These are phyloP conservation scores for Gossypium gossypioides DNA, from an alignment of 441 rosid genomes.

Conservation along the genomic window DNA sequence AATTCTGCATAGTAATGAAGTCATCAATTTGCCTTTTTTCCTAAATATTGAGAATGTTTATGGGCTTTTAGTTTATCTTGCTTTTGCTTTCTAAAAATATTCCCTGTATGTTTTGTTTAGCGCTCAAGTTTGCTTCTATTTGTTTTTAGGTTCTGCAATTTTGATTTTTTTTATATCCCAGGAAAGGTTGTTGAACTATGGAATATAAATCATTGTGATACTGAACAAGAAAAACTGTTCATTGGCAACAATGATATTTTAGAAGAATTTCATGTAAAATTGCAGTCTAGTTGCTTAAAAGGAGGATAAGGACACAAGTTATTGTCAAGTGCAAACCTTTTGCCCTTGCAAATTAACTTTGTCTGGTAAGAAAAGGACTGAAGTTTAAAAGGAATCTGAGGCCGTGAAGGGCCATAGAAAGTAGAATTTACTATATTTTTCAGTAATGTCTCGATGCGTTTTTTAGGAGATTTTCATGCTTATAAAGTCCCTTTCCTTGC, in stretches of 20 bases:
- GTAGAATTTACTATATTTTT: neutral
- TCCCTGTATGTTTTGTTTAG: neutral
- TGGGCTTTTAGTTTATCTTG: neutral
- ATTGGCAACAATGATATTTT: neutral
- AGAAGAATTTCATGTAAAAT: neutral
- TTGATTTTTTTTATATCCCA: neutral
- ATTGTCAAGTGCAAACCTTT: neutral
- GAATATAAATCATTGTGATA: neutral
- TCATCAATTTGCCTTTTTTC: neutral
- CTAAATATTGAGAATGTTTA: too few relatives aligned
- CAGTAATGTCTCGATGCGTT: neutral
- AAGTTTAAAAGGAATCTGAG: slow-evolving; percentile 1
- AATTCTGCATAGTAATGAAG: neutral
- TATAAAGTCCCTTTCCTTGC: neutral
- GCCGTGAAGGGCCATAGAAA: neutral
- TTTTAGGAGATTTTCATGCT: neutral
- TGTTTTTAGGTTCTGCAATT: neutral
- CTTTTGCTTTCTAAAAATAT: neutral
- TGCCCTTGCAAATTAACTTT: neutral
- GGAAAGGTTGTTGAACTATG: neutral
- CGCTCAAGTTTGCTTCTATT: neutral
- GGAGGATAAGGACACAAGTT: neutral
- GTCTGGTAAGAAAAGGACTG: neutral
- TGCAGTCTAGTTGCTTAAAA: neutral
- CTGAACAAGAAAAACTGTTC: neutral